These are phyloP conservation scores for Pneumocystis jirovecii DNA, from an alignment of 1,139 yeast genomes.

Conservation along the genomic window DNA sequence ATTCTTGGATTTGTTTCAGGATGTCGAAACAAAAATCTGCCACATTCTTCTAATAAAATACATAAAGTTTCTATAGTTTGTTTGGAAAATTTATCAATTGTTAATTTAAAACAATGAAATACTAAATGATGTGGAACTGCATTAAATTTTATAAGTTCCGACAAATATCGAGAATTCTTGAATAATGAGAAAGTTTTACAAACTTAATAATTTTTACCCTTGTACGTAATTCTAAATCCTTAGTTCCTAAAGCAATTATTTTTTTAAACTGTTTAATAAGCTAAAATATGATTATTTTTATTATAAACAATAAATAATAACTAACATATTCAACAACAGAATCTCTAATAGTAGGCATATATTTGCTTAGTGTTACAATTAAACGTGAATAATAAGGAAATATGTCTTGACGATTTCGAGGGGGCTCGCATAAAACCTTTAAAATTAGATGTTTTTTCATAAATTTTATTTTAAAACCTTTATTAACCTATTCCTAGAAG, in stretches of 20 bases:
- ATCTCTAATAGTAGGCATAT: constrained; percentile 38
- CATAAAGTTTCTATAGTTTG: constrained; percentile 53
- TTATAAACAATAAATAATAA: constrained; percentile 23
- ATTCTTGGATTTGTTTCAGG: constrained; percentile 47
- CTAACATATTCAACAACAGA: constrained; percentile 46
- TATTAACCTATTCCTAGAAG: constrained; percentile 49
- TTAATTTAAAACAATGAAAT: constrained; percentile 34
- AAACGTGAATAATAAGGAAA: constrained; percentile 46
- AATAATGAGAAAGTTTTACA: constrained; percentile 27
- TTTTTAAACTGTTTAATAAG: neutral
- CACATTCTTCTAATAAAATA: constrained; percentile 59
- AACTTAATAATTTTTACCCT: constrained; percentile 34
- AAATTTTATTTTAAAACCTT: constrained; percentile 13
- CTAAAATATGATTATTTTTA: neutral
- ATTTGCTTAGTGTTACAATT: constrained; percentile 41
- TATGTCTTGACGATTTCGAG: constrained; percentile 20
- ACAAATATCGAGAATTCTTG: constrained; percentile 44
- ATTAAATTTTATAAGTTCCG: constrained; percentile 65
- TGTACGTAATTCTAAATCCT: constrained; percentile 23
- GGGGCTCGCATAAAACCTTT: constrained; percentile 32
- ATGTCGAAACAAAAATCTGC: constrained; percentile 49
- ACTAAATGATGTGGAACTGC: constrained; percentile 56
- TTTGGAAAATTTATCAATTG: constrained; percentile 45
- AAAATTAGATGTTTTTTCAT: neutral
- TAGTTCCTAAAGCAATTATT: neutral